Percentiles rank a stretch among this genome's conserved stretches.
phyloP scores from a whole-genome alignment of 495 filamentous ascomycete genomes.

The Glonium stellatum region DNA sequence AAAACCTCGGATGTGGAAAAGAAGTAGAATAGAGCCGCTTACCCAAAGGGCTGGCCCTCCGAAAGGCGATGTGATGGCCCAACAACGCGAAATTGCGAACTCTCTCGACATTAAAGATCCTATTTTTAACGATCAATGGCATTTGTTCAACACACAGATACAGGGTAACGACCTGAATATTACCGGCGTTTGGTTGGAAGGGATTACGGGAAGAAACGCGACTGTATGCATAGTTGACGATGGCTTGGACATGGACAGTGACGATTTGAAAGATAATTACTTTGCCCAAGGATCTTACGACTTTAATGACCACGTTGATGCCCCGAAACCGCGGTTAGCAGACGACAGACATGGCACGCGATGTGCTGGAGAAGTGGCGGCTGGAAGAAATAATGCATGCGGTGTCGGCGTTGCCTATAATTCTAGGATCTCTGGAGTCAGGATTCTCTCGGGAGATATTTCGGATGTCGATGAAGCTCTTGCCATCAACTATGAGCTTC shows the following conservation, averaged over 20 bases:
- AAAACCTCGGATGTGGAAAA: conserved; percentile 68
- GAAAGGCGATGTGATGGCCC: conserved; percentile 43
- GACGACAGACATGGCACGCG: conserved; percentile 90
- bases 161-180: conserved; percentile 91
- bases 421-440: conserved; percentile 79
- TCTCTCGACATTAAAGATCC: conserved; percentile 74
- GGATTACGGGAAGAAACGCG: conserved; percentile 84
- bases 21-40: conserved; percentile 46
- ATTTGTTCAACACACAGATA: conserved; percentile 78
- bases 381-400: conserved; percentile 86
- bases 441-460: conserved; percentile 85
- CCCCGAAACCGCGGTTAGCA: conserved; percentile 68
- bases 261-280: conserved; percentile 86
- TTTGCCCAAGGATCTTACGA: conserved; percentile 89
- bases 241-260: conserved; percentile 93
- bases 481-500: conserved; percentile 84
- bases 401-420: conserved; percentile 93
- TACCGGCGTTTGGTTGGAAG: conserved; percentile 80
- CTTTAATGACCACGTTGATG: conserved; percentile 76
- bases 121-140: conserved; percentile 92
- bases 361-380: conserved; percentile 90
- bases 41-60: conserved; percentile 11
- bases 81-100: conserved; percentile 54
- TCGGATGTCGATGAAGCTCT: conserved; percentile 86
- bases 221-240: conserved; percentile 94